Base-by-base conservation (phyloP, 2,329 filamentous ascomycete genomes). In the Penicillium sp. region DNA sequence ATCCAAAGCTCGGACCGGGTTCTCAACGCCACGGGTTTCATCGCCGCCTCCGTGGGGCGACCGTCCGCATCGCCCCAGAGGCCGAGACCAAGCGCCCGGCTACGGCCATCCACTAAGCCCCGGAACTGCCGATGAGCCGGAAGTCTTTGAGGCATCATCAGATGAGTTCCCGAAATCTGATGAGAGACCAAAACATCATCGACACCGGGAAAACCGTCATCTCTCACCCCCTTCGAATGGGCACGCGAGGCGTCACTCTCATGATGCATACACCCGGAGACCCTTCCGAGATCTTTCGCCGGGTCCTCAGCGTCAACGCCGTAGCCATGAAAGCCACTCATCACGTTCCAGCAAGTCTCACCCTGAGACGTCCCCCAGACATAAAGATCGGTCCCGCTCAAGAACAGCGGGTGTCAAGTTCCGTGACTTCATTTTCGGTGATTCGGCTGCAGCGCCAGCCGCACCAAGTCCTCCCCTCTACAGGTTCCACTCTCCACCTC, bases 241-340 rank as follows among this genome's bases (percentile, higher is more conserved):
- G 16, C 58, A 65, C 21, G 58, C 65, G 4, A 67, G 72, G 22
- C 69, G 70, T 5, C 72, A 72, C 56, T 73, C 70, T 3, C 72
- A 75, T 42, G 72, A 75, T 43, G 64, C 70, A 6, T 72, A 72
- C 43, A 63, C 55, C 3, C 65, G 68, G 18, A 64, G 61, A 55
- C 68, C 67, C 2, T 57, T 60, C 13, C 61, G 66, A 39, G 68
- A 72, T 9, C 47, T 65, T 3, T 72, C 69, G 0, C 64, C 70
- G 27, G 55, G 53, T 9, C 50, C 59, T 5, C 46, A 44, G 10
- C 53, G 53, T 31, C 52, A 53, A 10, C 48, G 47, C 14, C 47
- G 48, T 4, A 32, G 36, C 27, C 38, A 63, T 10, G 60, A 63
- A n/a, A 47, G 29, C 5, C 53, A 54, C 24, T 46, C 24, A 3